Base-by-base conservation (phyloP, 371 early-diverging fungal genomes). In the Mortierella sp. region DNA sequence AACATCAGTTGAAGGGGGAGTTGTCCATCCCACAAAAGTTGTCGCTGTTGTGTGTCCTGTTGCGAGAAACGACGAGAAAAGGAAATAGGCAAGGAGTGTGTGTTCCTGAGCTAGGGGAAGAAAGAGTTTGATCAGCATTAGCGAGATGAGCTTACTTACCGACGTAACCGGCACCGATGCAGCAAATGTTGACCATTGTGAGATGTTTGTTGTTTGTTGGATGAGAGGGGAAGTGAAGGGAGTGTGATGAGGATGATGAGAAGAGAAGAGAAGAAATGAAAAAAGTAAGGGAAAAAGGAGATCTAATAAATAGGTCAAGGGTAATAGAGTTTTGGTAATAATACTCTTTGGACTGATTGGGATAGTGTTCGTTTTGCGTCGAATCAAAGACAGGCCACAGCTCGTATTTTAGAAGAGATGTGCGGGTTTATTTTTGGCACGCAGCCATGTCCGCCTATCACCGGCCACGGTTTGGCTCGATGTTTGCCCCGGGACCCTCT, bases 151-250 rank as follows among this genome's bases (percentile, higher is more conserved):
- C 34, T 34, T 61, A 29, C 90, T 77, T 88, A 93, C 95, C 96
- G 66, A 97, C 97, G 87, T 97, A 97, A 68, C 97, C 97, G 76
- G 97, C 97, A 77, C 97, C 97, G 79, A 97, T 93, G 85, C 96
- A 97, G 86, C 93, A 93, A 47, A 92, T 89, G 19, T 71, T 71
- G 13, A 41, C 41, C 71, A 64, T 45, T 67, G 67, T 31, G 34
- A 31, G 67, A 34, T 2, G 40, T 24, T 14, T 34, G 24, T 24
- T 41, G 34, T 24, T 26, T 4, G 47, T 43, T 31, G 24, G 45
- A 40, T n/a, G 52, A 53, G 44, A 40, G 31, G 22, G 22, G 37
- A 45, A 16, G 34, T 31, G 45, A 31, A 53, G 69, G 61, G 53
- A 10, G 43, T 41, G 66, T 44, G 66, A 44, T 44, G 66, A 44